A percentile compares a stretch with the other conserved stretches of the same genome.
These are phyloP conservation scores for Neurospora discreta DNA, from an alignment of 495 filamentous ascomycete species.

Conservation along the genomic window DNA sequence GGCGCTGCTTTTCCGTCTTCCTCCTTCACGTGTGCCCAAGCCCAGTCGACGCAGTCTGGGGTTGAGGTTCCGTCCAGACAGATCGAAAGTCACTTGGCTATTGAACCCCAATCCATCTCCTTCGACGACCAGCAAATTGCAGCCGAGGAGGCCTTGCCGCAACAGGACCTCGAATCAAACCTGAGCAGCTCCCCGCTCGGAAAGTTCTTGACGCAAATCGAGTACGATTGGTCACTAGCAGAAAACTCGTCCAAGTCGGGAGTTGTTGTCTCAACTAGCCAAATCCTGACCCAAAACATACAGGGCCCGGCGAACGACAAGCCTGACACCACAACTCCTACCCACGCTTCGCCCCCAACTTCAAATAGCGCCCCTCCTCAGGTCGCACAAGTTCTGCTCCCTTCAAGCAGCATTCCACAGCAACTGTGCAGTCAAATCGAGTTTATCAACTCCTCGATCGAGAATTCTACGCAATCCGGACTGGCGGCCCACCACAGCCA, in stretches of 20 bases:
- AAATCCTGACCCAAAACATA: neutral
- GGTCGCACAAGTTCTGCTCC: conserved; percentile 19
- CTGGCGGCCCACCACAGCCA: neutral
- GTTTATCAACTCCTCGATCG: neutral
- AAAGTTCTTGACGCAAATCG: neutral
- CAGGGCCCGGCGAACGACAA: neutral
- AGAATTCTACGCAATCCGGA: neutral
- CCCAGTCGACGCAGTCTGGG: neutral
- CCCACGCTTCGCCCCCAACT: neutral
- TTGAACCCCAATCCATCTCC: neutral
- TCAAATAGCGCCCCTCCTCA: conserved; percentile 7
- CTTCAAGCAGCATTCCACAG: conserved; percentile 11
- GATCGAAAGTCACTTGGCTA: neutral
- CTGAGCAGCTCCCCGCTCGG: neutral
- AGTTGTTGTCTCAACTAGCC: neutral
- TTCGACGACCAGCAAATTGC: neutral
- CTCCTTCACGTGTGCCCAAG: neutral
- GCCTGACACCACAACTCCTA: neutral
- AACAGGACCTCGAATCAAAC: neutral
- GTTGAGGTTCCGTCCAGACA: conserved; percentile 16
- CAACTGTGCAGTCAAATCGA: conserved; percentile 14
- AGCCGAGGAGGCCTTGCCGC: neutral
- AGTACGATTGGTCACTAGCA: neutral
- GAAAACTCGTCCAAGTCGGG: neutral
- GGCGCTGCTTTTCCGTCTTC: neutral